Conservation (phyloP, 1,139 yeast genomes). For the Lodderomyces metapsilosis region DNA sequence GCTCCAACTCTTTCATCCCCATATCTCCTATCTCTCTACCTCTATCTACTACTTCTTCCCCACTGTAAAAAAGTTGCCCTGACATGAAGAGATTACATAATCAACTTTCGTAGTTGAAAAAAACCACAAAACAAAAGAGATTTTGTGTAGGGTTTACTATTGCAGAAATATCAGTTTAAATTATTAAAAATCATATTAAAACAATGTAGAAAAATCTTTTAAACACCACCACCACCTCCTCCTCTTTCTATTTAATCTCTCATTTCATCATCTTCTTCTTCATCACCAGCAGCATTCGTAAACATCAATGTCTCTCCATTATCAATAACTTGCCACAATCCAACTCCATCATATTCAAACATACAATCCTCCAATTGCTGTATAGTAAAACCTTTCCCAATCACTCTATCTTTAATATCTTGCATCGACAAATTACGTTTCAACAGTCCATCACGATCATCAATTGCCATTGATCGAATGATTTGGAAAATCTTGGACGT, state of each 20-base stretch:
- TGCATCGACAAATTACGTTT: conserved; percentile 50
- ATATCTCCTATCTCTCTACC: too few relatives aligned
- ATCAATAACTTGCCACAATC: conserved; percentile 76
- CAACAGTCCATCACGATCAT: conserved; percentile 38
- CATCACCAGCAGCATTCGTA: conserved; percentile 26
- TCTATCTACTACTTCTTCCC: too few relatives aligned
- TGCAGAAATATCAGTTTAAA: too few relatives aligned
- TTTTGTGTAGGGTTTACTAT: too few relatives aligned
- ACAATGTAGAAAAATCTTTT: neutral
- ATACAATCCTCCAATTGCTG: conserved; percentile 77
- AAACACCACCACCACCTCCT: too few relatives aligned
- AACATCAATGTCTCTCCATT: conserved; percentile 58
- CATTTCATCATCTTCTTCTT: conserved; percentile 12
- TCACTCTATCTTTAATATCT: conserved; percentile 63
- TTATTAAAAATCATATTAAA: neutral
- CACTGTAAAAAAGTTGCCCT: too few relatives aligned
- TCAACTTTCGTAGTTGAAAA: too few relatives aligned
- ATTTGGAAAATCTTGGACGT: conserved; percentile 62
- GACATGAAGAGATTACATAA: too few relatives aligned
- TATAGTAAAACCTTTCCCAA: conserved; percentile 82
- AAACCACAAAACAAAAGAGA: too few relatives aligned
- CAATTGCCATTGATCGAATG: conserved; percentile 51
- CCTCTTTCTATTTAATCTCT: conserved; percentile 1
- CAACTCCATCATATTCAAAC: conserved; percentile 66
- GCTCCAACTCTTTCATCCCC: too few relatives aligned